A percentile compares a stretch with the other conserved stretches of the same genome.
phyloP scores from a whole-genome alignment of 352 stramenopile species.

The Globisporangium spinosum region DNA sequence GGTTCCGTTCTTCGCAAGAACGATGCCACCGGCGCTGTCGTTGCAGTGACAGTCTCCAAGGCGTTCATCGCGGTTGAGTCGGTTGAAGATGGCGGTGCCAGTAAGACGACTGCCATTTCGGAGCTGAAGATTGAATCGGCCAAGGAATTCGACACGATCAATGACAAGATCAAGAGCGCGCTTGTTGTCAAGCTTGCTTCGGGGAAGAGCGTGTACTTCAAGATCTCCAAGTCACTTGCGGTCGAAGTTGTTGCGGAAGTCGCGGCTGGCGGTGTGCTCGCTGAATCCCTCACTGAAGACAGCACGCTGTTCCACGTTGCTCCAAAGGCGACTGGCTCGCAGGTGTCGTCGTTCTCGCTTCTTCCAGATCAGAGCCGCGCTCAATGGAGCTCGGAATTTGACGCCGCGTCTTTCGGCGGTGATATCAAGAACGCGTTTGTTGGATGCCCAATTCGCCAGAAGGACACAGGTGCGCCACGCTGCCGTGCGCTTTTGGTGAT shows the following conservation, averaged over 20 bases:
- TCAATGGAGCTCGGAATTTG: slow-evolving; percentile 49
- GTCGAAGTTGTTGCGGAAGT: slow-evolving; percentile 42
- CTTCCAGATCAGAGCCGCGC: slow-evolving; percentile 18
- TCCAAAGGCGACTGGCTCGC: slow-evolving; percentile 19
- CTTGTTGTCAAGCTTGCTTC: slow-evolving; percentile 50
- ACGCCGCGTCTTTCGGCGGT: slow-evolving; percentile 47
- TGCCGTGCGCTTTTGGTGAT: slow-evolving; percentile 67
- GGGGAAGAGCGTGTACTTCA: slow-evolving; percentile 58
- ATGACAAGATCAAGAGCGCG: slow-evolving; percentile 35
- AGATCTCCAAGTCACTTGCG: slow-evolving; percentile 36
- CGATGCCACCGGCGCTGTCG: slow-evolving; percentile 15
- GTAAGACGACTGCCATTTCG: slow-evolving; percentile 9
- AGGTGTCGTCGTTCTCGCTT: slow-evolving; percentile 44
- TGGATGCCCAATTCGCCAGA: slow-evolving; percentile 54
- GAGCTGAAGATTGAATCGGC: slow-evolving; percentile 18
- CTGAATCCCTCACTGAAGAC: slow-evolving; percentile 57
- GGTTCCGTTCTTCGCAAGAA: slow-evolving; percentile 20
- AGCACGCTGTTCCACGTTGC: slow-evolving; percentile 52
- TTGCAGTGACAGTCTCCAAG: slow-evolving; percentile 17
- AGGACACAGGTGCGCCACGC: slow-evolving; percentile 32
- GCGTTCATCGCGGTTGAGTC: slow-evolving; percentile 15
- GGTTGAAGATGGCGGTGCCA: slow-evolving; percentile 12
- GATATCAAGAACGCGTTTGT: slow-evolving; percentile 50
- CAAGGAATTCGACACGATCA: slow-evolving; percentile 37
- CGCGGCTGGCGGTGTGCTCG: slow-evolving; percentile 33